A percentile compares a stretch with the other conserved stretches of the same genome.
These are phyloP conservation scores for Glonium stellatum DNA, from an alignment of 495 filamentous ascomycete species.

Conservation along the genomic window DNA sequence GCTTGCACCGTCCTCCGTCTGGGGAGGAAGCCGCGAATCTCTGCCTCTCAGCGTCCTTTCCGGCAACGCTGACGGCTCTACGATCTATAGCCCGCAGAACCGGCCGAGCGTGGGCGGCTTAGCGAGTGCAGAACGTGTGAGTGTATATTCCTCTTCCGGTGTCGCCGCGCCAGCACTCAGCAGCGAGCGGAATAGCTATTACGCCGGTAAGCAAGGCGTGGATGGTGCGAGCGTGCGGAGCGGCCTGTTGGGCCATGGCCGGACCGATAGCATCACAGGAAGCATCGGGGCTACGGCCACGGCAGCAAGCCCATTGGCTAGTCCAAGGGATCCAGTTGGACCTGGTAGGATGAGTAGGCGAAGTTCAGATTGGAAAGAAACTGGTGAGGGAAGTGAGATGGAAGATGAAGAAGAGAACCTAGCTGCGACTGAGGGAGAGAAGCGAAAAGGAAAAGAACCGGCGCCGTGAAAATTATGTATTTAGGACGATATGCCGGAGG, in stretches of 20 bases:
- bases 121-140: slow-evolving; percentile 68
- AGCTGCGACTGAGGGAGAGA: not conserved
- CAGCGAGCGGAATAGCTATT: slow-evolving; percentile 76
- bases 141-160: slow-evolving; percentile 78
- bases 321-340: slow-evolving; percentile 42
- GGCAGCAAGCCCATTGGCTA: slow-evolving; percentile 54
- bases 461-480: not conserved
- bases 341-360: slow-evolving; percentile 51
- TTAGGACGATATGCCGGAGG: not conserved
- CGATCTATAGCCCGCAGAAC: slow-evolving; percentile 29
- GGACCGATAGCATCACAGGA: slow-evolving; percentile 74
- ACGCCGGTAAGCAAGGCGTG: slow-evolving; percentile 59
- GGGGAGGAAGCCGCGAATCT: slow-evolving; percentile 81
- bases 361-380: slow-evolving; percentile 58
- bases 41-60: slow-evolving; percentile 85
- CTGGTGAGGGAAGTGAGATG: slow-evolving; percentile 41
- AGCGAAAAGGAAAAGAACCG: not conserved
- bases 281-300: slow-evolving; percentile 55
- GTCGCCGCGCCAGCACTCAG: slow-evolving; percentile 51
- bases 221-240: slow-evolving; percentile 76
- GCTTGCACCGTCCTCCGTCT: slow-evolving; percentile 83
- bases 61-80: slow-evolving; percentile 53
- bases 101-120: slow-evolving; percentile 55
- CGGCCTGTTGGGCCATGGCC: slow-evolving; percentile 64
- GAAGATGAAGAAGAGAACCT: slow-evolving; percentile 1